Evolutionary conservation across 495 filamentous ascomycete genomes (phyloP), one percentile per base, ranked within the genome.

Genomic region (Hyaloscypha hepaticicola): DNA sequence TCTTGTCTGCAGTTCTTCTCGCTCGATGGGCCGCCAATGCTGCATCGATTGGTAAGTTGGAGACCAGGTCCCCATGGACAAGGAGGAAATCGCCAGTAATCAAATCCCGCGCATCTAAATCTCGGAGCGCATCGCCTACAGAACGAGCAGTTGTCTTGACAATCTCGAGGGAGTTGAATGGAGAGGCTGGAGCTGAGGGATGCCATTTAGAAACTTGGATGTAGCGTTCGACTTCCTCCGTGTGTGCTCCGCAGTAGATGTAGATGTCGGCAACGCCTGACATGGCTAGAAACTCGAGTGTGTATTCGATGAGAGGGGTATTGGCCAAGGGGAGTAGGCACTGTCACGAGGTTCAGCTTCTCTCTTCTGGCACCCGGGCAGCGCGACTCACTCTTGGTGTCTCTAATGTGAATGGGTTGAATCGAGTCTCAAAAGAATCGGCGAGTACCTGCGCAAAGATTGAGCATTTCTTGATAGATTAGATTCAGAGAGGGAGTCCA

Each of bases 321-420:
- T 98, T 98, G 55, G 90, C 96, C 63, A 99, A 82, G 28, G 94
- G 94, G 31, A 99, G 81, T 29, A 99, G 88, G 82, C 96, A 98
- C 93, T 96, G 67, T 29, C 45, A 6, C 29, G 48, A 48, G 50
- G 12, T 38, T 64, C 28, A 70, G 58, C 49, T 28, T 21, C 38
- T 19, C 24, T 57, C 48, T 27, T 29, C 21, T 34, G 50, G 22
- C 26, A 22, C 16, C 11, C 21, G 33, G 5, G 6, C 24, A 45
- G 49, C 58, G 21, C 33, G 21, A 45, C 61, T 70, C 83, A 97
- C 93, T 80, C 94, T 83, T 72, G 95, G 96, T 53, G 80, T 88
- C 73, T 97, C 92, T 33, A 93, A 76, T 0, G 92, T 93, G 75
- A 99, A 96, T 0, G 95, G 95, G 63, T 81, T 83, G 74, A 97